phyloP scores from a whole-genome alignment of 306 rosid genomes.

The Corylus heterophylla region DNA sequence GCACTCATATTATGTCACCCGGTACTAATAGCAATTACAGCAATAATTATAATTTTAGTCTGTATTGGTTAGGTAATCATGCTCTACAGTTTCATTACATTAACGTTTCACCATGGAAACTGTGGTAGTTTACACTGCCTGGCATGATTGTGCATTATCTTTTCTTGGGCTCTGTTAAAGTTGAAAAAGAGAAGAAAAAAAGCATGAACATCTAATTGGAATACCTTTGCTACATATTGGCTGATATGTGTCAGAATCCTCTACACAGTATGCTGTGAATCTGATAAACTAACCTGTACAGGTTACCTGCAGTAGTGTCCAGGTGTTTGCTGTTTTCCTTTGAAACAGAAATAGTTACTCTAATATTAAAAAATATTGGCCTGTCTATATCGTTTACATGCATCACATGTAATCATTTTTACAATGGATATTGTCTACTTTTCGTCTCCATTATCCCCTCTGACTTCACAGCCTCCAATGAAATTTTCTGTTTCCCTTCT shows the following conservation, averaged over 20 bases:
- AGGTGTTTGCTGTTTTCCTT: not conserved
- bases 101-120: not conserved
- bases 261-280: not conserved
- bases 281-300: not conserved
- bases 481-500: not conserved
- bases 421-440: not conserved
- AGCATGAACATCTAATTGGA: not conserved
- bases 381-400: not conserved
- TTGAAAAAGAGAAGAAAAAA: not conserved
- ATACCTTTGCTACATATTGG: not conserved
- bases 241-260: not conserved
- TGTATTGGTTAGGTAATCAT: not conserved
- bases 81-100: not conserved
- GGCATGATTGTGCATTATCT: not conserved
- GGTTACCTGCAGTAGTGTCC: not conserved
- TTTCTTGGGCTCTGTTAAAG: not conserved
- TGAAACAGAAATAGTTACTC: not conserved
- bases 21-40: not conserved
- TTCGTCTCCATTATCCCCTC: not conserved
- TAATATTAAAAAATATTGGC: not conserved
- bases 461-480: not conserved
- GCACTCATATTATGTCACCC: not conserved
- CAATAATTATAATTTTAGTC: not conserved
- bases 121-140: not conserved
- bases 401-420: not conserved